A percentile compares a stretch with the other conserved stretches of the same genome.
Conservation (phyloP, 164 flowering plant genomes). For the Aristolochia fimbriata region DNA sequence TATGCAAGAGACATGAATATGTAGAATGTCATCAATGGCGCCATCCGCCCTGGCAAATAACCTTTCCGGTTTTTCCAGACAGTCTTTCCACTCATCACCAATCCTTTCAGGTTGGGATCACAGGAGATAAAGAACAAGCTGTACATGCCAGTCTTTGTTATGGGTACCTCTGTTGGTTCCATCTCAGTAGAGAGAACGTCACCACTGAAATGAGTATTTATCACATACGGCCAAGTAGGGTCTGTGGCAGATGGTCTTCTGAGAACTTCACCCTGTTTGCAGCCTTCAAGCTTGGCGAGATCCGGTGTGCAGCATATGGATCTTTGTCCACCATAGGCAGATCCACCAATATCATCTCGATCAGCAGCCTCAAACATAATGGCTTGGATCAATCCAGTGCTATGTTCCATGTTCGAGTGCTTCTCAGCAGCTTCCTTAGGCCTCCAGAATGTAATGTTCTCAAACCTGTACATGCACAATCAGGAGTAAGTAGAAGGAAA, state of each 20-base stretch:
- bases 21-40: slow-evolving; percentile 75
- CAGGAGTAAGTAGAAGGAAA: not conserved
- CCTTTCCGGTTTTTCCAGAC: slow-evolving; percentile 90
- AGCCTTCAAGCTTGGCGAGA: slow-evolving; percentile 90
- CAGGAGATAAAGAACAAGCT: slow-evolving; percentile 82
- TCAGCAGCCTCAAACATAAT: slow-evolving; percentile 87
- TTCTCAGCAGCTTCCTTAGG: slow-evolving; percentile 45
- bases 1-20: slow-evolving; percentile 65
- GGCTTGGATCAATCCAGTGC: slow-evolving; percentile 61
- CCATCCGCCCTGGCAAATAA: slow-evolving; percentile 92
- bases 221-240: slow-evolving; percentile 56
- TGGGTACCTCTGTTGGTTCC: slow-evolving; percentile 32
- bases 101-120: slow-evolving; percentile 76
- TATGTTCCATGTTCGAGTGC: slow-evolving; percentile 36
- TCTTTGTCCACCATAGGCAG: slow-evolving; percentile 93
- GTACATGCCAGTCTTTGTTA: slow-evolving; percentile 87
- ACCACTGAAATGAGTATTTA: slow-evolving; percentile 52
- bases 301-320: slow-evolving; percentile 92
- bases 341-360: slow-evolving; percentile 91
- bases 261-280: slow-evolving; percentile 89
- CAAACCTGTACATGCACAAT: slow-evolving; percentile 37
- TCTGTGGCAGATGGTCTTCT: slow-evolving; percentile 60
- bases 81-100: slow-evolving; percentile 70
- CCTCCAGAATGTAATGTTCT: slow-evolving; percentile 84
- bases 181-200: slow-evolving; percentile 30